Base-by-base conservation (phyloP, 139 green algal genomes). In the Chlamydomonas eustigma region DNA sequence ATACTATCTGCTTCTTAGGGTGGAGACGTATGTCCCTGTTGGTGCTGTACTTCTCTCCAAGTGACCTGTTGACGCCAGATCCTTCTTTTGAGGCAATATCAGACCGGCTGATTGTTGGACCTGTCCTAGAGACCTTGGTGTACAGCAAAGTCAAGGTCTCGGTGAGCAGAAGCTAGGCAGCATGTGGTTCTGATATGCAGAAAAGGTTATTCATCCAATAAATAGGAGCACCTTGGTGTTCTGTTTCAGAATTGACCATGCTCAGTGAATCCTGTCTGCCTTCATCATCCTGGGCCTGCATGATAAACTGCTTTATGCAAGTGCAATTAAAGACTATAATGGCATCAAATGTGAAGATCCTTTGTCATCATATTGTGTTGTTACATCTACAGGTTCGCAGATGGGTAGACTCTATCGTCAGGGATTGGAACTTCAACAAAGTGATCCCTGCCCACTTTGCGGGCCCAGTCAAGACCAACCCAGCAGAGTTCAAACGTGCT, bases 391-490 rank as follows among this genome's bases (percentile, higher is more conserved):
- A 75, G 37, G 68, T 75, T 4, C 68, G 68, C 32, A 73, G 81
- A 18, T 98, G 93, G 93, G 85, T 97, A n/a, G 86, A 97, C 37
- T 63, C 66, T 35, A 94, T 98, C 18, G 81, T 76, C 38, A 28
- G 18, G 8, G 78, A 89, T 28, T 98, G 94, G 94, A 76, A 86
- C 52, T 98, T 98, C 80, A 83, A 80, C 18, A 77, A 85, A 32
- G 85, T 98, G 84, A 96, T 98, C 63, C 93, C 94, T 33, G 89
- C 83, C 69, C 94, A 98, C 77, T 97, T 98, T 72, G 81, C 80
- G 6, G 94, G 88, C 2, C 94, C 94, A 37, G 83, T 98, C 44
- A n/a, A 34, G 5, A 72, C 65, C 33, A 34, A 33, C 33, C 65
- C 77, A 3, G 38, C 76, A 2, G 86, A 90, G 31, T 80, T 90